A percentile compares a stretch with the other conserved stretches of the same genome.
These are phyloP conservation scores for Rosa persica DNA, from an alignment of 306 rosid species.

Conservation along the genomic window DNA sequence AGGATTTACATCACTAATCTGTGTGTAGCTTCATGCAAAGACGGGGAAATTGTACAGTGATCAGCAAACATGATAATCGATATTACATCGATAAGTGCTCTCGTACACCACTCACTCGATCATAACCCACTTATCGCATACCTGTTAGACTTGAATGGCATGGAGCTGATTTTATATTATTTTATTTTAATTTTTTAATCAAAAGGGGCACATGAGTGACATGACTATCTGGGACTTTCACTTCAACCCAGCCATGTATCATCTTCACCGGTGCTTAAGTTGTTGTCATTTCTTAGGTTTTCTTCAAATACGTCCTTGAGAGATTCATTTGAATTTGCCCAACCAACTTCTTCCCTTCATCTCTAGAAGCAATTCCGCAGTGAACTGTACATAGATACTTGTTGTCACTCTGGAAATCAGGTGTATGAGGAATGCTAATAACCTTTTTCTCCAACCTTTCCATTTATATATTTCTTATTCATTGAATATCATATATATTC, in stretches of 20 bases:
- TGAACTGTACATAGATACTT: slow-evolving; percentile 52
- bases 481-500: too few relatives aligned
- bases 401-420: too few relatives aligned
- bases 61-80: slow-evolving; percentile 7
- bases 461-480: too few relatives aligned
- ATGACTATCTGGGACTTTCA: slow-evolving; percentile 39
- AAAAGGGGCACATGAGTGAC: too few relatives aligned
- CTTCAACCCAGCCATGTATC: slow-evolving; percentile 79
- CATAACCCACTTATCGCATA: not conserved
- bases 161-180: too few relatives aligned
- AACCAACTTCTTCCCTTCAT: slow-evolving; percentile 40
- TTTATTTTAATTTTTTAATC: too few relatives aligned
- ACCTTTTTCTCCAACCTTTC: too few relatives aligned
- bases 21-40: slow-evolving; percentile 83
- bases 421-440: too few relatives aligned
- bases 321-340: slow-evolving; percentile 31
- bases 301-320: slow-evolving; percentile 27
- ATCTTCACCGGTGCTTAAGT: slow-evolving; percentile 47
- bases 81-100: not conserved
- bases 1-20: slow-evolving; percentile 67
- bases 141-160: too few relatives aligned
- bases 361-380: slow-evolving; percentile 63
- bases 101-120: not conserved
- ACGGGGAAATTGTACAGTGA: slow-evolving; percentile 43
- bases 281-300: slow-evolving; percentile 26